Conservation (phyloP, 202 grass and related monocot species). For the Carex arenaria region DNA sequence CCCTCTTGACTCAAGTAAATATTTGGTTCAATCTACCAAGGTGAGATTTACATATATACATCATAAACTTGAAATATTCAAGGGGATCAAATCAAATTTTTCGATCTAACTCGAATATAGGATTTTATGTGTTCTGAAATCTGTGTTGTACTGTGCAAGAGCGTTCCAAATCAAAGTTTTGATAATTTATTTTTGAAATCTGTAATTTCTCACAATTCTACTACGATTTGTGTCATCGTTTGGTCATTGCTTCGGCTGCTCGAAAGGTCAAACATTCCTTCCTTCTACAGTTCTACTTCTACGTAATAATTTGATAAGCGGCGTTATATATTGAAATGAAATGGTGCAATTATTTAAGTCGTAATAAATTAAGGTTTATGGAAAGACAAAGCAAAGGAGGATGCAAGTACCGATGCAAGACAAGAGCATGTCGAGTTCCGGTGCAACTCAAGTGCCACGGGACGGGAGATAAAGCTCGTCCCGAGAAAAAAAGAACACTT, state of each 20-base stretch:
- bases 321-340: not conserved
- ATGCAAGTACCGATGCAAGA: conserved; percentile 24
- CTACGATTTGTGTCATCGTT: not conserved
- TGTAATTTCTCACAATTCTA: not conserved
- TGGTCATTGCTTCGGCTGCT: not conserved
- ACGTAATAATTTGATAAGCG: not conserved
- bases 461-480: not conserved
- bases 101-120: too few species aligned
- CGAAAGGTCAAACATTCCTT: not conserved
- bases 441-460: conserved; percentile 12
- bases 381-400: not conserved
- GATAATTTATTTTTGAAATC: too few species aligned
- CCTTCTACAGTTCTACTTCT: too few species aligned
- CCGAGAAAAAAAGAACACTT: conserved; percentile 10
- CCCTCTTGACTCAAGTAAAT: too few species aligned
- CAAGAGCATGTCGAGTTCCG: conserved; percentile 4
- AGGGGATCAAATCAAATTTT: too few species aligned
- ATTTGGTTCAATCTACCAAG: too few species aligned
- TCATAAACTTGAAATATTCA: too few species aligned
- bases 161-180: too few species aligned
- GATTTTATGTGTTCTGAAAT: too few species aligned
- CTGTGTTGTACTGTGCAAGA: too few species aligned
- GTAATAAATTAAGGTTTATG: not conserved
- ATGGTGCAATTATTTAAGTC: not conserved
- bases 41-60: too few species aligned